phyloP scores from a whole-genome alignment of 257 asterid species.

The Solanum pinnatisectum region DNA sequence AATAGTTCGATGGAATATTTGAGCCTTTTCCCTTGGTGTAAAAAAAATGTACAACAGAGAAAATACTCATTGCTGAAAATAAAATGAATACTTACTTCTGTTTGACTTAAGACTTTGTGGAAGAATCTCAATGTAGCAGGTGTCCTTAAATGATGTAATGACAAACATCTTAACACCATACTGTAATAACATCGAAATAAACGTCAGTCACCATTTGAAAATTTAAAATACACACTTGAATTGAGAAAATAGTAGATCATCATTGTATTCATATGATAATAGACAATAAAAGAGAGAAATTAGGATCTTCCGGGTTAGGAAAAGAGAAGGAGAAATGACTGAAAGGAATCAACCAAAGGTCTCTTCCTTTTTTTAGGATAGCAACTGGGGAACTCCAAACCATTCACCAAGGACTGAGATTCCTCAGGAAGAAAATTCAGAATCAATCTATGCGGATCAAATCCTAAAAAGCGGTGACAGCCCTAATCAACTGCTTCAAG shows the following conservation, averaged over 20 bases:
- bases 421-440: not conserved
- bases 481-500: not conserved
- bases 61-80: not conserved
- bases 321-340: too few species aligned
- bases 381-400: not conserved
- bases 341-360: not conserved
- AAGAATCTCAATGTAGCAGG: constrained; percentile 89
- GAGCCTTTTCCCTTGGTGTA: not conserved
- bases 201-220: not conserved
- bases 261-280: not conserved
- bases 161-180: constrained; percentile 76
- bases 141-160: constrained; percentile 83
- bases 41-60: not conserved
- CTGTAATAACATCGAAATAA: constrained; percentile 23
- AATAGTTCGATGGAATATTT: not conserved
- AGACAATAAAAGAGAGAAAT: not conserved
- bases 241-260: not conserved
- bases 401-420: not conserved
- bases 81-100: constrained; percentile 43
- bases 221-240: not conserved
- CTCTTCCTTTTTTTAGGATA: not conserved
- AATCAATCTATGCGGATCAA: not conserved
- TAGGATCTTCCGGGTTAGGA: too few species aligned
- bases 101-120: constrained; percentile 63
- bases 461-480: not conserved